Conservation (phyloP, 1,284 basidiomycete genomes). For the Cryptococcus sp. region DNA sequence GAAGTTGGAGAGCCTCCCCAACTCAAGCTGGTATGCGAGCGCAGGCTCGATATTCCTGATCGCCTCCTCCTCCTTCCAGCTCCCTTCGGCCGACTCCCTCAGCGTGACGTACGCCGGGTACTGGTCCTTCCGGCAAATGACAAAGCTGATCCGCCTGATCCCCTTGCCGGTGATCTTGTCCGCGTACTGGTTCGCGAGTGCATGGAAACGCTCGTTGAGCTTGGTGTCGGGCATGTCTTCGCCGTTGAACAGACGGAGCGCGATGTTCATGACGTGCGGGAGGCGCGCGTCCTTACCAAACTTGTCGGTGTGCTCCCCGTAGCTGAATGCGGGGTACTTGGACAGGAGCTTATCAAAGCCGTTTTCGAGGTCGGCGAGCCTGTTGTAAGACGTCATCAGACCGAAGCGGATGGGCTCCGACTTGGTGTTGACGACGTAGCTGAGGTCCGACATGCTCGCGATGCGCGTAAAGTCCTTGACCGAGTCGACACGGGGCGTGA, state of each 20-base stretch:
- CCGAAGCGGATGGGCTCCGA: constrained; percentile 83
- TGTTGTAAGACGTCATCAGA: constrained; percentile 82
- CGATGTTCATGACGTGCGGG: constrained; percentile 91
- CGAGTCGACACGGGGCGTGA: constrained; percentile 69
- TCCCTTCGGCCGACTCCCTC: constrained; percentile 61
- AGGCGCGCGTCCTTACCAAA: constrained; percentile 69
- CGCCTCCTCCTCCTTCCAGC: constrained; percentile 90
- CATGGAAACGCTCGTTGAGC: constrained; percentile 71
- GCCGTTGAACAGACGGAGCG: constrained; percentile 75
- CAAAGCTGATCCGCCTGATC: constrained; percentile 85
- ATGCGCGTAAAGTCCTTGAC: constrained; percentile 56
- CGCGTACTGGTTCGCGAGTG: constrained; percentile 70
- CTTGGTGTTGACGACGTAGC: constrained; percentile 78
- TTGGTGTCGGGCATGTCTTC: constrained; percentile 70
- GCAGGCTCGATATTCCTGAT: constrained; percentile 99
- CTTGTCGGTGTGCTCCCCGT: constrained; percentile 66
- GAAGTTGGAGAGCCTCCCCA: constrained; percentile 93
- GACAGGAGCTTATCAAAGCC: constrained; percentile 72
- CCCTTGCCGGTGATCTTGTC: constrained; percentile 67
- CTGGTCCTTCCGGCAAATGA: constrained; percentile 84
- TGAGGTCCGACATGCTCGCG: constrained; percentile 88
- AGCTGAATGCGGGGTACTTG: constrained; percentile 59
- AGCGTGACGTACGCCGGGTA: constrained; percentile 96
- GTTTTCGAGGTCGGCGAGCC: constrained; percentile 64
- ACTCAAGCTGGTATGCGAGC: constrained; percentile 95